phyloP scores from a whole-genome alignment of 192 early-diverging fungal genomes.

The Chytriomyces sp. region DNA sequence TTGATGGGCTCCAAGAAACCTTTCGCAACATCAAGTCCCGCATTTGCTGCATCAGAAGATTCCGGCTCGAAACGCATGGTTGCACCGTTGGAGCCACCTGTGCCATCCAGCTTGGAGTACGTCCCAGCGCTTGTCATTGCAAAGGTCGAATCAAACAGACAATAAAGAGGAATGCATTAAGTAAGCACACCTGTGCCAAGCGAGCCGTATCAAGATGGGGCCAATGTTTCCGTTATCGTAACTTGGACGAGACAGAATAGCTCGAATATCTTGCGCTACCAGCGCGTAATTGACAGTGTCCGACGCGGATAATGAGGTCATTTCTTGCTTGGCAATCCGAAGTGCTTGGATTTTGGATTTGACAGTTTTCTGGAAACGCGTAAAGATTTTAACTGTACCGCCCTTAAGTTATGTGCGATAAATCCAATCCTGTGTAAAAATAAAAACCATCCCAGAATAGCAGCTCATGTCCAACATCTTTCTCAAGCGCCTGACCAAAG shows the following conservation, averaged over 20 bases:
- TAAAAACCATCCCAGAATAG: too few species aligned
- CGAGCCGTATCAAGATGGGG: conserved; percentile 65
- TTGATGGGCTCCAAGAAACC: conserved; percentile 70
- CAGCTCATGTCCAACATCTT: conserved; percentile 48
- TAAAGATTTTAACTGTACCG: too few species aligned
- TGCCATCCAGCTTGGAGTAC: conserved; percentile 56
- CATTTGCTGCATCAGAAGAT: conserved; percentile 68
- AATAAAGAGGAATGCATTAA: neutral
- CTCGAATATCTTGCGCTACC: conserved; percentile 45
- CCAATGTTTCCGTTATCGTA: conserved; percentile 71
- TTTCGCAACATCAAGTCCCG: conserved; percentile 44
- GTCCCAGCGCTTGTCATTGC: conserved; percentile 56
- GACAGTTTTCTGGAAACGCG: too few species aligned
- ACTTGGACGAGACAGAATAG: conserved; percentile 46
- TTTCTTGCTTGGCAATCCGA: too few species aligned
- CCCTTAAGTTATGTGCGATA: too few species aligned
- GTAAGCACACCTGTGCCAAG: conserved; percentile 57
- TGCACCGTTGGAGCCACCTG: conserved; percentile 73
- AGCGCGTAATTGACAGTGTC: neutral
- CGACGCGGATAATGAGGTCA: neutral
- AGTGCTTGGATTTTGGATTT: too few species aligned
- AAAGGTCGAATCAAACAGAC: neutral
- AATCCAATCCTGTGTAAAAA: too few species aligned
- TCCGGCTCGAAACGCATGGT: conserved; percentile 74
- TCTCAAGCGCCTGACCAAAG: conserved; percentile 56